Conservation (phyloP, 495 filamentous ascomycete genomes). For the Podospora bellae-mahoneyi region DNA sequence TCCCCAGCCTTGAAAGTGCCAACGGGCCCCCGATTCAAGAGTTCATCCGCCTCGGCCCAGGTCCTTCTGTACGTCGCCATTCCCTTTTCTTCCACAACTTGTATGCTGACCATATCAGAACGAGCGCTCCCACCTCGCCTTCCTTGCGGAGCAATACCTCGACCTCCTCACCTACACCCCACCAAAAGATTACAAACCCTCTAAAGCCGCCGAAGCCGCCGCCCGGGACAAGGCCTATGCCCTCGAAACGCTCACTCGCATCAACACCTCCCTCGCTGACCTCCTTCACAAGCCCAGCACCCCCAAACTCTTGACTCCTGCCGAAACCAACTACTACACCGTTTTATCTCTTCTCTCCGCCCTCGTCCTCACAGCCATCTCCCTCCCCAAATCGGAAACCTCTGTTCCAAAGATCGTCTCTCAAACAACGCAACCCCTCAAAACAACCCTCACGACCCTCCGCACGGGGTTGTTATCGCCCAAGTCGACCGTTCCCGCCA, state of each 20-base stretch:
- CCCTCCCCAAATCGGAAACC: constrained; percentile 25
- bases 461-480: constrained; percentile 21
- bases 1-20: constrained; percentile 41
- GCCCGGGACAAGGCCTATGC: constrained; percentile 38
- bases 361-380: constrained; percentile 23
- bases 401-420: constrained; percentile 17
- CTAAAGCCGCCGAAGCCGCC: constrained; percentile 33
- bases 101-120: constrained; percentile 29
- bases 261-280: constrained; percentile 34
- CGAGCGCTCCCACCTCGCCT: constrained; percentile 38
- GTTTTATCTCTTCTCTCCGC: constrained; percentile 28
- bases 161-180: constrained; percentile 42
- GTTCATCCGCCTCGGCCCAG: constrained; percentile 41
- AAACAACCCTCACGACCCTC: constrained; percentile 24
- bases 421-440: constrained; percentile 15
- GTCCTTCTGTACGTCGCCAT: constrained; percentile 42
- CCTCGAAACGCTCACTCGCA: constrained; percentile 22
- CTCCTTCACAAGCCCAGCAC: constrained; percentile 27
- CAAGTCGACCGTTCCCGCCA: neutral
- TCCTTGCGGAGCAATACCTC: constrained; percentile 43
- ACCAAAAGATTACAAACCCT: constrained; percentile 43
- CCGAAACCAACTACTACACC: constrained; percentile 30
- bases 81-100: constrained; percentile 9
- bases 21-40: constrained; percentile 36
- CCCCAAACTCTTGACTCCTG: constrained; percentile 22